Evolutionary conservation across 768 basidiomycete genomes (phyloP).

Genomic region (Phanerochaete carnosa): DNA sequence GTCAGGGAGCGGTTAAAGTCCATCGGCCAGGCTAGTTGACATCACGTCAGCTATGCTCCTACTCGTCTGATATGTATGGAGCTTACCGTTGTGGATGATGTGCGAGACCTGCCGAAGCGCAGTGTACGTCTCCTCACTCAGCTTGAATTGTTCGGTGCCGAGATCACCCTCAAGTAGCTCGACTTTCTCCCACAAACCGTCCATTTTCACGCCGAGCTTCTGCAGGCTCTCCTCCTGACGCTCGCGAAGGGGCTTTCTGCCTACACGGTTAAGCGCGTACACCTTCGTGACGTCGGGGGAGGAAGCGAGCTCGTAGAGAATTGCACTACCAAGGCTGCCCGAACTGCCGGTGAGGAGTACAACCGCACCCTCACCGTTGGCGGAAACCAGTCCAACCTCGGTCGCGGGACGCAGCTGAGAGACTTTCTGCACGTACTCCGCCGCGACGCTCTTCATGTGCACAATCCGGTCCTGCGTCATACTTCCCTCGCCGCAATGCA

Average conservation of each 20-base stretch:
- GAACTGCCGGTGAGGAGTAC: slow-evolving; percentile 24
- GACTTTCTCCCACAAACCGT: slow-evolving; percentile 7
- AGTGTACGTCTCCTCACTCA: not conserved
- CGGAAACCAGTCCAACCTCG: too few relatives aligned
- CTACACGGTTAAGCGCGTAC: slow-evolving; percentile 20
- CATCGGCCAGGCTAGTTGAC: slow-evolving; percentile 21
- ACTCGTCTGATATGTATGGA: too few relatives aligned
- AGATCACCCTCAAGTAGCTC: slow-evolving; percentile 8
- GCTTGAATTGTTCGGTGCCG: not conserved
- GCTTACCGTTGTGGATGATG: slow-evolving; percentile 20
- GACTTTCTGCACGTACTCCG: slow-evolving; percentile 5
- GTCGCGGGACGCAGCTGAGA: not conserved
- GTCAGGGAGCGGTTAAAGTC: slow-evolving; percentile 24
- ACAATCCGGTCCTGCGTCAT: not conserved
- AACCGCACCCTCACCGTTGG: not conserved
- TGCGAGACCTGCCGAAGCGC: slow-evolving; percentile 6
- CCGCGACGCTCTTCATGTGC: not conserved
- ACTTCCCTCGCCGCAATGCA: not conserved
- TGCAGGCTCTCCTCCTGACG: slow-evolving; percentile 7
- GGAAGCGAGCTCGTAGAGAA: slow-evolving; percentile 15
- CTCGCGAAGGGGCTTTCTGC: not conserved
- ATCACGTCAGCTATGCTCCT: not conserved
- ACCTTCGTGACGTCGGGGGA: slow-evolving; percentile 13
- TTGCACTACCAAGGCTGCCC: slow-evolving; percentile 19
- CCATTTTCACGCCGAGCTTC: slow-evolving; percentile 2